Evolutionary conservation across 257 asterid species (phyloP).

Genomic region (Jacaranda mimosifolia): DNA sequence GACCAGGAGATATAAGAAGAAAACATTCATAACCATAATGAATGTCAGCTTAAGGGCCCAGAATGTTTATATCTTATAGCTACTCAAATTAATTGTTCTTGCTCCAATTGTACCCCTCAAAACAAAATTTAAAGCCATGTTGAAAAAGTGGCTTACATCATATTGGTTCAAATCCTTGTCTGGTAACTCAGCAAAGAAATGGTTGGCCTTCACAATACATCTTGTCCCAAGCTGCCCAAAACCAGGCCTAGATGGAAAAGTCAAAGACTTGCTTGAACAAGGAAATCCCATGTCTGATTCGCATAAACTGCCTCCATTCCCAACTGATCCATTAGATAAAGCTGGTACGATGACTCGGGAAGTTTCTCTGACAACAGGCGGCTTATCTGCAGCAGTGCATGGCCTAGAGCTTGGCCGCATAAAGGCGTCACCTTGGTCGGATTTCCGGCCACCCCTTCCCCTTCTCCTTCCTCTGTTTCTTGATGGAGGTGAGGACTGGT

Average conservation of each 20-base stretch:
- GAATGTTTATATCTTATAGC: slow-evolving; percentile 43
- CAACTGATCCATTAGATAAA: slow-evolving; percentile 38
- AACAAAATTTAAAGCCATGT: slow-evolving; percentile 21
- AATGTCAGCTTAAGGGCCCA: slow-evolving; percentile 67
- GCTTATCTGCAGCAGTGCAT: slow-evolving; percentile 71
- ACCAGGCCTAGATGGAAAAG: slow-evolving; percentile 88
- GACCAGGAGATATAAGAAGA: slow-evolving; percentile 43
- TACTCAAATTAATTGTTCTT: slow-evolving; percentile 36
- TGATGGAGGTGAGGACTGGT: slow-evolving; percentile 74
- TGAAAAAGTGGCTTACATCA: slow-evolving; percentile 73
- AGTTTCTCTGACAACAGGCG: slow-evolving; percentile 38
- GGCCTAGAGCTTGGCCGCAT: slow-evolving; percentile 93
- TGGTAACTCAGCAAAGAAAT: slow-evolving; percentile 93
- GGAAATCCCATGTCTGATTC: slow-evolving; percentile 58
- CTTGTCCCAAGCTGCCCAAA: slow-evolving; percentile 92
- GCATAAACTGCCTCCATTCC: slow-evolving; percentile 40
- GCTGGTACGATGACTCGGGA: slow-evolving; percentile 42
- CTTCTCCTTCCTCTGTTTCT: slow-evolving; percentile 81
- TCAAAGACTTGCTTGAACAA: slow-evolving; percentile 78
- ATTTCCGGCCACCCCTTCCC: slow-evolving; percentile 84
- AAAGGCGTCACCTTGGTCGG: slow-evolving; percentile 79
- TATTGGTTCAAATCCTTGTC: slow-evolving; percentile 94
- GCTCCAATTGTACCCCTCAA: slow-evolving; percentile 2
- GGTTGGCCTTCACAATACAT: slow-evolving; percentile 97
- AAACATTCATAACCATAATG: slow-evolving; percentile 42